These are phyloP conservation scores for Cynara cardunculus DNA, from an alignment of 129 eudicot genomes.

Conservation along the genomic window DNA sequence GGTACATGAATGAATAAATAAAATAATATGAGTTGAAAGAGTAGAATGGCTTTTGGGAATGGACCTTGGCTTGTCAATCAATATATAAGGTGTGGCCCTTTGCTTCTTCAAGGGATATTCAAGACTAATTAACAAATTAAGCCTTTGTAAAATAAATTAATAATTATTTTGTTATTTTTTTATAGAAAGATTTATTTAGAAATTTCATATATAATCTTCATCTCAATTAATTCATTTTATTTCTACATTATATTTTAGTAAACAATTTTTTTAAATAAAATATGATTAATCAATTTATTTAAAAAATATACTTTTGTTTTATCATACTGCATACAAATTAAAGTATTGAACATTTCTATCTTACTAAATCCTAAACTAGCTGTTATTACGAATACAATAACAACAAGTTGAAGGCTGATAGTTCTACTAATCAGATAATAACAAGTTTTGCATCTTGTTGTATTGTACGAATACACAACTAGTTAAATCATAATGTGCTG, in stretches of 20 bases:
- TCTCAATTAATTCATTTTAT: not conserved
- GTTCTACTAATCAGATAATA: too few relatives aligned
- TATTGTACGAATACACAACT: too few relatives aligned
- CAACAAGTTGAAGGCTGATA: too few relatives aligned
- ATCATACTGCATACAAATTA: too few relatives aligned
- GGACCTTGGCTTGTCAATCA: not conserved
- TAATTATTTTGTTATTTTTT: not conserved
- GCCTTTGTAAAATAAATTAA: not conserved
- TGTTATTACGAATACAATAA: too few relatives aligned
- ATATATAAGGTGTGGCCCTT: slow-evolving; percentile 19
- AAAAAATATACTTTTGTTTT: too few relatives aligned
- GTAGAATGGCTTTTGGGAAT: slow-evolving; percentile 7
- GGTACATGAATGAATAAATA: not conserved
- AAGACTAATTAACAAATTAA: not conserved
- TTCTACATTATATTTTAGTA: not conserved
- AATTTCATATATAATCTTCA: not conserved
- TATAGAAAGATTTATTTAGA: not conserved
- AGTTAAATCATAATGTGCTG: too few relatives aligned
- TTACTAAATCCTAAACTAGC: not conserved
- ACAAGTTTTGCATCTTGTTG: too few relatives aligned
- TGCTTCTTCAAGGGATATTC: slow-evolving; percentile 17
- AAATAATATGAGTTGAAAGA: not conserved
- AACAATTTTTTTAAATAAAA: too few relatives aligned
- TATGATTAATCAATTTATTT: not conserved
- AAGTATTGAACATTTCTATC: not conserved